Base-by-base conservation (phyloP, 305 asterid genomes). In the Caryopteris hybrid region DNA sequence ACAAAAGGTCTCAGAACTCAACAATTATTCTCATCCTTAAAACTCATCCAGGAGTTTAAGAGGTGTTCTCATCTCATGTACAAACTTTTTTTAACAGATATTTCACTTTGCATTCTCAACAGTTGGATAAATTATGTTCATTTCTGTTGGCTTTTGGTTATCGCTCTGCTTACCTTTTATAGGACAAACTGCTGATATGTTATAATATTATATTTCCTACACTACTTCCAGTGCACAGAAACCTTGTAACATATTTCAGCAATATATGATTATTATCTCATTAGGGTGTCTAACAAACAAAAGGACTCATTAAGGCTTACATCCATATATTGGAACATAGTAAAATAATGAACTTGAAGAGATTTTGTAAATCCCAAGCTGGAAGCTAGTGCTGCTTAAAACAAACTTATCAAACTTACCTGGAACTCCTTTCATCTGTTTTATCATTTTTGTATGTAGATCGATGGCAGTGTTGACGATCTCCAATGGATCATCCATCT, bases 371-470 rank as follows among this genome's bases (percentile, higher is more conserved):
- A 16, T 43, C 20, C 11, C 36, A 60, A 39, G 46, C 31, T 42
- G 47, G 48, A 53, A 53, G 16, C 34, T 0, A 8, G 13, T 3
- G 29, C 12, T 23, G 55, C 41, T 12, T 8, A 31, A 34, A 66
- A 54, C 8, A 33, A n/a, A 74, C 34, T 46, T 45, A 21, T 31
- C 52, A 43, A 66, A 66, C 78, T 55, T 65, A 81, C 97, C 97
- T 55, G 99, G 99, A 78, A 94, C 96, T 64, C 99, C 99, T 85
- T 89, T 91, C 99, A 94, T 94, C 84, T 94, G 97, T 71, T 60
- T 81, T 64, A 91, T 94, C 99, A 94, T 91, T 77, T 91, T 94
- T 25, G 86, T 82, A 69, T 94, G 99, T 55, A 87, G 84, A 61
- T 91, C 90, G 9, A 94, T 83, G 69, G 99, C 96, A 38, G 96